Evolutionary conservation across 495 filamentous ascomycete species (phyloP).

Genomic region (Glonium stellatum): DNA sequence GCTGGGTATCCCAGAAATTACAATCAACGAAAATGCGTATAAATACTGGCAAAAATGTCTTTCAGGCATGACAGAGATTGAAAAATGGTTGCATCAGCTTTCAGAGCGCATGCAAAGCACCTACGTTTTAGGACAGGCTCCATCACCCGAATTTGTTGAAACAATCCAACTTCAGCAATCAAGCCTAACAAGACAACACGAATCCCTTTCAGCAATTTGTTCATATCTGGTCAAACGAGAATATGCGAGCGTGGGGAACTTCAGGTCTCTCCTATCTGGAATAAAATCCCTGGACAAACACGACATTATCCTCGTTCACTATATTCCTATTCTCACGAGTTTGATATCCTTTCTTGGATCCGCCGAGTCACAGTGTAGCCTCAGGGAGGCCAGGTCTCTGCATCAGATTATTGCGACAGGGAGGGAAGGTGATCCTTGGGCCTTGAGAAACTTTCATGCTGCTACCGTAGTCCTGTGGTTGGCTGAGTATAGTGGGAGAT

Average conservation of each 20-base stretch:
- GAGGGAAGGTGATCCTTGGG: constrained; percentile 60
- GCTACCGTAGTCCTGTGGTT: constrained; percentile 76
- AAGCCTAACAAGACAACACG: constrained; percentile 78
- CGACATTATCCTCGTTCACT: constrained; percentile 64
- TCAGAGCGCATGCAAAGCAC: constrained; percentile 64
- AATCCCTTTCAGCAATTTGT: constrained; percentile 70
- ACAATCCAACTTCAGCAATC: constrained; percentile 63
- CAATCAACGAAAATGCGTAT: constrained; percentile 19
- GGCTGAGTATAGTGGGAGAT: constrained; percentile 85
- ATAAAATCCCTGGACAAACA: constrained; percentile 65
- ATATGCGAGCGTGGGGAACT: constrained; percentile 61
- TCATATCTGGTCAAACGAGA: constrained; percentile 69
- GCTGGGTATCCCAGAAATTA: constrained; percentile 6
- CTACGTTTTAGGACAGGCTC: constrained; percentile 56
- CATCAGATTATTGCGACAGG: constrained; percentile 58
- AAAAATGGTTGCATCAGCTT: constrained; percentile 62
- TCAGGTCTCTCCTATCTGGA: constrained; percentile 57
- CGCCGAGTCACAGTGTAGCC: constrained; percentile 30
- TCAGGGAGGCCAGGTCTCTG: constrained; percentile 60
- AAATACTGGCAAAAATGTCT: constrained; percentile 63
- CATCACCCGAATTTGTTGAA: constrained; percentile 55
- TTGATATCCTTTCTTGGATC: constrained; percentile 11
- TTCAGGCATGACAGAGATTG: constrained; percentile 62
- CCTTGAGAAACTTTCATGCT: constrained; percentile 65
- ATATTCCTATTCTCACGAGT: constrained; percentile 60